A percentile compares a stretch with the other conserved stretches of the same genome.
phyloP scores from a whole-genome alignment of 1,139 yeast genomes.

The Pichia sp. region DNA sequence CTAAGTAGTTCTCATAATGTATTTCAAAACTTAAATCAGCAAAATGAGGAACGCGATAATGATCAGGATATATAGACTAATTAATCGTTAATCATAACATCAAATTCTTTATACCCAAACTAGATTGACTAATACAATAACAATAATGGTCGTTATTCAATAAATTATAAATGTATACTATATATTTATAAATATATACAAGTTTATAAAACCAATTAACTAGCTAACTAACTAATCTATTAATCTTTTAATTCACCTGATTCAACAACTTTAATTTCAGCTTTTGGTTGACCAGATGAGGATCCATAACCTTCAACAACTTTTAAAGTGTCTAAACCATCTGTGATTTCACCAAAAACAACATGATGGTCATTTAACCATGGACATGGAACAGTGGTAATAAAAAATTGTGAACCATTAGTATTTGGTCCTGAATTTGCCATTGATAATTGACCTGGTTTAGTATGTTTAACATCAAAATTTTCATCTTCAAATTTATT shows the following conservation, averaged over 20 bases:
- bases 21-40: conserved; percentile 20
- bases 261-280: conserved; percentile 28
- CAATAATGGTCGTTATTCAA: too few relatives aligned
- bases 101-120: not conserved
- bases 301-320: conserved; percentile 29
- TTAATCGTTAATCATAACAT: not conserved
- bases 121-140: too few relatives aligned
- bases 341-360: conserved; percentile 36
- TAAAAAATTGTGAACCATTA: conserved; percentile 38
- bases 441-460: conserved; percentile 38
- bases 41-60: not conserved
- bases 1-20: conserved; percentile 28
- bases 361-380: conserved; percentile 40
- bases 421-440: conserved; percentile 41
- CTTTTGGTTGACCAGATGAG: conserved; percentile 25
- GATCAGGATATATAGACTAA: not conserved
- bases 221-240: not conserved
- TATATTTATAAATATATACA: not conserved
- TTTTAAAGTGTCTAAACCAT: conserved; percentile 30
- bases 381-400: conserved; percentile 35
- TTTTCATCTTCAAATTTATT: conserved; percentile 31
- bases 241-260: conserved; percentile 35
- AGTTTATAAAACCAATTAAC: not conserved
- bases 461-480: conserved; percentile 31
- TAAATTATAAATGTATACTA: not conserved